Conservation (phyloP, 2,329 filamentous ascomycete genomes). For the Microsporum ferrugineum region DNA sequence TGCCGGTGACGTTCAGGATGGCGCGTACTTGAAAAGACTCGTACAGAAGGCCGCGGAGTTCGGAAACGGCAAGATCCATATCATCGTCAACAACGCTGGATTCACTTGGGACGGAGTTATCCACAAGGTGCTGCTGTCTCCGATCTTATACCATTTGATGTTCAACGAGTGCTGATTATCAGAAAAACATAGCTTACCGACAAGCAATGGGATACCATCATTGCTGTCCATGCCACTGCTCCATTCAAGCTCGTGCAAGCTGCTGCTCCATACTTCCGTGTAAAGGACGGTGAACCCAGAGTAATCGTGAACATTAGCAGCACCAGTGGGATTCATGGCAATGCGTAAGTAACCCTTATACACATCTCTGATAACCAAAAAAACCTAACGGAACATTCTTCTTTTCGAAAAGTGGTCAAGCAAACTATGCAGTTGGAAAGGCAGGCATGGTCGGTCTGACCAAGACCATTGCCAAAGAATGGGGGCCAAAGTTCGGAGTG, state of each 20-base stretch:
- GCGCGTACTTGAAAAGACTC: constrained; percentile 58
- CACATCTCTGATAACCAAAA: background rate
- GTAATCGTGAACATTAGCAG: constrained; percentile 75
- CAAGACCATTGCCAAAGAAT: constrained; percentile 86
- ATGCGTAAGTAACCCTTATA: constrained; percentile 41
- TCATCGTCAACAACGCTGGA: constrained; percentile 84
- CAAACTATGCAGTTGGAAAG: constrained; percentile 79
- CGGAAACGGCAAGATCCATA: constrained; percentile 76
- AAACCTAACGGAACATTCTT: background rate
- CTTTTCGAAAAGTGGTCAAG: constrained; percentile 50
- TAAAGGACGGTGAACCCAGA: constrained; percentile 67
- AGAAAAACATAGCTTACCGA: constrained; percentile 53
- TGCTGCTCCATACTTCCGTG: constrained; percentile 75
- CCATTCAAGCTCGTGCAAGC: constrained; percentile 74
- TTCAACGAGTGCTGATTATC: background rate
- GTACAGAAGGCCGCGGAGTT: constrained; percentile 67
- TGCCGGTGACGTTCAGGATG: constrained; percentile 63
- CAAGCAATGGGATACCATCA: constrained; percentile 83
- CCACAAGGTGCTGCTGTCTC: constrained; percentile 50
- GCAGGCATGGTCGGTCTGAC: constrained; percentile 71
- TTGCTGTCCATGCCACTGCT: constrained; percentile 70
- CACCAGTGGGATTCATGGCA: constrained; percentile 72
- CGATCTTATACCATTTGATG: background rate
- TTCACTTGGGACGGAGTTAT: constrained; percentile 91
- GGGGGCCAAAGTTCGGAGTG: constrained; percentile 74